Evolutionary conservation across 345 rosid genomes (phyloP).

Genomic region (Rhizophora mangle): DNA sequence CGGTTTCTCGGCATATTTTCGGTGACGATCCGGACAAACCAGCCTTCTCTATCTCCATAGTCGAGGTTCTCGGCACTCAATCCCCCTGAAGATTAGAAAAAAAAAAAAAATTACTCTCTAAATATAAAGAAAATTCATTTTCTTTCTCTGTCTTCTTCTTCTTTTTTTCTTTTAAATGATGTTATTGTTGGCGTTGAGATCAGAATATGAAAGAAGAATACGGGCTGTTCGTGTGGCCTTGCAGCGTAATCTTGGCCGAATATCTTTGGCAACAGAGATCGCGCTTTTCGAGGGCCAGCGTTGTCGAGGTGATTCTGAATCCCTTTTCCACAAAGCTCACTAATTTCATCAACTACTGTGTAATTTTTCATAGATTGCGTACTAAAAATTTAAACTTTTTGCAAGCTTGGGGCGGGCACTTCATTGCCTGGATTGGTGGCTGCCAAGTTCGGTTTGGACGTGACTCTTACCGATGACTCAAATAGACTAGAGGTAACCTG

Average conservation of each 20-base stretch:
- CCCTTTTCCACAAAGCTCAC: background rate
- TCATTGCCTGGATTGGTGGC: slow-evolving; percentile 76
- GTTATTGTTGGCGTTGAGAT: background rate
- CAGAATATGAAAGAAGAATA: slow-evolving; percentile 89
- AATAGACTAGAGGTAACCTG: slow-evolving; percentile 50
- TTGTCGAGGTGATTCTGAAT: slow-evolving; percentile 50
- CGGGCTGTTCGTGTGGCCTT: slow-evolving; percentile 87
- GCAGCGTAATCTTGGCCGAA: slow-evolving; percentile 79
- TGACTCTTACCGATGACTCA: slow-evolving; percentile 67
- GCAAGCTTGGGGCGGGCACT: slow-evolving; percentile 85
- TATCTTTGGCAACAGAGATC: slow-evolving; percentile 83
- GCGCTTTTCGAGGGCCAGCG: slow-evolving; percentile 49
- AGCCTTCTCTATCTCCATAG: slow-evolving; percentile 51
- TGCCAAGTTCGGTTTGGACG: slow-evolving; percentile 71
- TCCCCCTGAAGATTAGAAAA: background rate
- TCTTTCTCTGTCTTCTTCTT: background rate
- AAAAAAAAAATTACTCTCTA: background rate
- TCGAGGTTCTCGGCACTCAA: slow-evolving; percentile 48
- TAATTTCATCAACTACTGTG: background rate
- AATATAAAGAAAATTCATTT: background rate
- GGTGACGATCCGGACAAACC: slow-evolving; percentile 39
- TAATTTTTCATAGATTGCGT: no score
- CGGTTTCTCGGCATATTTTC: slow-evolving; percentile 53
- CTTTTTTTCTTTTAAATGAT: background rate
- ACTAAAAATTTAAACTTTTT: background rate